Conservation (phyloP, 176 grass and related monocot genomes). For the Eragrostis curvula region DNA sequence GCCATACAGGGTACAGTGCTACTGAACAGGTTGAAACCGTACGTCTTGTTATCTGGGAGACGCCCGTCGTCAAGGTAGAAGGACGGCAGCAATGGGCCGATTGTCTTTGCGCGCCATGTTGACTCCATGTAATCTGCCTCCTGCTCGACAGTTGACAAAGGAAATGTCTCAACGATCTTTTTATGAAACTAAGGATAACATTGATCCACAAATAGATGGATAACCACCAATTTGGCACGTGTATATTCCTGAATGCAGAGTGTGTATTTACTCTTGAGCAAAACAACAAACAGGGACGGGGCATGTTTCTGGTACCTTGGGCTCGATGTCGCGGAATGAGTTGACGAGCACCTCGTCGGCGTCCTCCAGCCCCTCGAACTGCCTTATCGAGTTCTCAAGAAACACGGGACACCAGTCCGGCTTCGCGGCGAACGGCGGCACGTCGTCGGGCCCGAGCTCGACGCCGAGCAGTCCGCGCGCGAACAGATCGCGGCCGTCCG, state of each 20-base stretch:
- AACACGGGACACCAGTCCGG: neutral
- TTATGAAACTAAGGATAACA: too few relatives aligned
- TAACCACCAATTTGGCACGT: too few relatives aligned
- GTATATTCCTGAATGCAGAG: neutral
- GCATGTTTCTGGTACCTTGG: neutral
- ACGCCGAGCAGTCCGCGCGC: neutral
- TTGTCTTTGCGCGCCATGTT: constrained; percentile 25
- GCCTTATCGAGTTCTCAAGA: neutral
- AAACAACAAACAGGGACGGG: neutral
- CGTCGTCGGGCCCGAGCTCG: neutral
- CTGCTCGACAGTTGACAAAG: neutral
- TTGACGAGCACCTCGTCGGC: constrained; percentile 39
- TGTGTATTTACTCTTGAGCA: neutral
- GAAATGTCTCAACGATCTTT: neutral
- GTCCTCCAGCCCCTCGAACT: constrained; percentile 32
- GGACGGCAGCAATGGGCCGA: constrained; percentile 24
- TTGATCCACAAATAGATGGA: neutral
- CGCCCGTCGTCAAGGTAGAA: constrained; percentile 17
- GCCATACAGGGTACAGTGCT: neutral
- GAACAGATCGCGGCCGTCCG: neutral
- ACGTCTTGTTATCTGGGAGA: neutral
- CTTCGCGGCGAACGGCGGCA: constrained; percentile 4
- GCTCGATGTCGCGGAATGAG: constrained; percentile 7
- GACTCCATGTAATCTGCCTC: constrained; percentile 33
- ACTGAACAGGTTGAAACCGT: constrained; percentile 36